These are phyloP conservation scores for Carex cristatella DNA, from an alignment of 176 grass and related monocot species.

Conservation along the genomic window DNA sequence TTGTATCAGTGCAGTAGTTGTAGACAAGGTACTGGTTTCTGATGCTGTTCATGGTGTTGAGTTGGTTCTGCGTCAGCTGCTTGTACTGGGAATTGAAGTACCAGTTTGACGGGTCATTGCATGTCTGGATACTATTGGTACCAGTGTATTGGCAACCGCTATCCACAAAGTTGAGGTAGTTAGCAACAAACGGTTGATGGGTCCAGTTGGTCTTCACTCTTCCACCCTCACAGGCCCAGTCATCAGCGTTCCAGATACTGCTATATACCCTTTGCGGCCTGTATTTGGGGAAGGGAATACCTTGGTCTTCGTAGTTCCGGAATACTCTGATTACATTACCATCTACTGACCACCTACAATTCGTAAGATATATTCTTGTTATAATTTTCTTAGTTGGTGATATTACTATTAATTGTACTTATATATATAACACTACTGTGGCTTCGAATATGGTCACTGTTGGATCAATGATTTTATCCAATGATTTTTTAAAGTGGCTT, in stretches of 20 bases:
- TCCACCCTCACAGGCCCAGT: conserved; percentile 73
- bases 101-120: conserved; percentile 30
- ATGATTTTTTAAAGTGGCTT: too few relatives aligned
- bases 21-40: conserved; percentile 51
- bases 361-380: neutral
- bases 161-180: conserved; percentile 39
- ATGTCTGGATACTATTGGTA: neutral
- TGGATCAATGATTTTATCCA: too few relatives aligned
- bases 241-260: conserved; percentile 86
- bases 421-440: neutral
- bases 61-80: conserved; percentile 23
- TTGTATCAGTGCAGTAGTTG: conserved; percentile 43
- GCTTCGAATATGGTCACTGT: too few relatives aligned
- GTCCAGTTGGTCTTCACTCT: conserved; percentile 63
- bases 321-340: conserved; percentile 40
- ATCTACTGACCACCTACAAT: conserved; percentile 56
- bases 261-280: conserved; percentile 51
- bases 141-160: conserved; percentile 43
- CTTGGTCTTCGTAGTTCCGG: conserved; percentile 46
- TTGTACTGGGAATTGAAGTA: conserved; percentile 22
- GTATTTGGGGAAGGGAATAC: conserved; percentile 44
- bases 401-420: neutral
- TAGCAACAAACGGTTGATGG: conserved; percentile 50
- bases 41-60: conserved; percentile 22
- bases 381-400: neutral